phyloP scores from a whole-genome alignment of 2,329 filamentous ascomycete genomes.

The Didymella keratinophila region DNA sequence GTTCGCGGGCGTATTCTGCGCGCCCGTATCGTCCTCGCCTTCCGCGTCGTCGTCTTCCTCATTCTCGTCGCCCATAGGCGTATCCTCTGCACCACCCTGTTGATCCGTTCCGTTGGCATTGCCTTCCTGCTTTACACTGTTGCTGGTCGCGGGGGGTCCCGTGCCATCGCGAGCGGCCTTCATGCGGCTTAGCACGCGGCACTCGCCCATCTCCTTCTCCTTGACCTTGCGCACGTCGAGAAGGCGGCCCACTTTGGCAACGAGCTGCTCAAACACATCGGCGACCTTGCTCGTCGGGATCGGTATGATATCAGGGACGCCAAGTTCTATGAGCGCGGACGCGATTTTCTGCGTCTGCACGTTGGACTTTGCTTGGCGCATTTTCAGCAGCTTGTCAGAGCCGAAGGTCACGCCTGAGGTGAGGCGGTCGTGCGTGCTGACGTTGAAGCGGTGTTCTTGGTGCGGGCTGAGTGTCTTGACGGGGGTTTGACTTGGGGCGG shows the following conservation, averaged over 20 bases:
- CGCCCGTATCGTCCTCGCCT: conserved; percentile 33
- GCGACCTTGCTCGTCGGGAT: conserved; percentile 79
- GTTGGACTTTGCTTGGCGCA: conserved; percentile 77
- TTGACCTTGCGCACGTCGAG: conserved; percentile 76
- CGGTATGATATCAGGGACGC: conserved; percentile 72
- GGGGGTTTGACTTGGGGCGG: conserved; percentile 48
- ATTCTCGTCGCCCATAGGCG: conserved; percentile 45
- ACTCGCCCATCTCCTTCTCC: conserved; percentile 79
- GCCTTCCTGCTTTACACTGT: conserved; percentile 23
- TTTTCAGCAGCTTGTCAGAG: conserved; percentile 80
- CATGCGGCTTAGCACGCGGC: conserved; percentile 49
- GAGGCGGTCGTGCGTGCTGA: conserved; percentile 84
- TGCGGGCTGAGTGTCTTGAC: conserved; percentile 68
- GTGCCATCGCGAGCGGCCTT: conserved; percentile 36
- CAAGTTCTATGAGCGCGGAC: conserved; percentile 74
- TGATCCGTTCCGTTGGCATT: background rate
- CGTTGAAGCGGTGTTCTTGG: conserved; percentile 82
- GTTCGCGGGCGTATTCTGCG: conserved; percentile 13
- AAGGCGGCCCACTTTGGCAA: conserved; percentile 71
- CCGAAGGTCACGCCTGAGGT: conserved; percentile 89
- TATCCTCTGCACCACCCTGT: conserved; percentile 31
- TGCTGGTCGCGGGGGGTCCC: conserved; percentile 10
- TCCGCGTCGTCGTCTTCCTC: conserved; percentile 31
- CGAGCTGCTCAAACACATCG: conserved; percentile 73
- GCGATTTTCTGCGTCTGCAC: conserved; percentile 79